Evolutionary conservation across 306 rosid species (phyloP).

Genomic region (Fragaria ananassa): DNA sequence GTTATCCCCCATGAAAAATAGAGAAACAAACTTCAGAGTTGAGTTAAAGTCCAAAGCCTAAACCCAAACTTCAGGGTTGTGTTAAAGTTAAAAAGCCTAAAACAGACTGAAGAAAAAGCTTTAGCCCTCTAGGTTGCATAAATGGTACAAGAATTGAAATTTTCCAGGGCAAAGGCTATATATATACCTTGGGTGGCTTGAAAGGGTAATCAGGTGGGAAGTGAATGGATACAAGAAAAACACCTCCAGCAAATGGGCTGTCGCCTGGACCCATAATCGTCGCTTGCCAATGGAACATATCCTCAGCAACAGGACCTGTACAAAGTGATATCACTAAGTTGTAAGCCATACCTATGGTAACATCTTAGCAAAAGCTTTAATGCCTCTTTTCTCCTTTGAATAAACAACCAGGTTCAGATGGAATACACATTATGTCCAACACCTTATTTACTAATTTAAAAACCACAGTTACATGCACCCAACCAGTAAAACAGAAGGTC

Average conservation of each 20-base stretch:
- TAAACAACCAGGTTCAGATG: neutral
- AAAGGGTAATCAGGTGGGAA: slow-evolving; percentile 63
- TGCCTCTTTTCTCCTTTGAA: neutral
- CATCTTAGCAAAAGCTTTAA: neutral
- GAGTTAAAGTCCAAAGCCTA: neutral
- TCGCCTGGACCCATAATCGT: slow-evolving; percentile 58
- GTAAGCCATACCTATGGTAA: neutral
- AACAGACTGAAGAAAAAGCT: neutral
- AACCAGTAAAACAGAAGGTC: neutral
- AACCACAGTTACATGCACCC: neutral
- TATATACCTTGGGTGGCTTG: slow-evolving; percentile 53
- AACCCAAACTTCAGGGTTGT: neutral
- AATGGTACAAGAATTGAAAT: neutral
- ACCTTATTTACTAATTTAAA: neutral
- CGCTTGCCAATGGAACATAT: slow-evolving; percentile 58
- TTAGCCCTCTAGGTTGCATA: neutral
- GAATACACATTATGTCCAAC: no score
- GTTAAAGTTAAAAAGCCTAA: neutral
- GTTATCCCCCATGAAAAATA: neutral
- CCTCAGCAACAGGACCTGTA: slow-evolving; percentile 48
- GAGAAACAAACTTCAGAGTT: neutral
- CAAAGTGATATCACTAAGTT: neutral
- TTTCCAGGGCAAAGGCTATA: neutral
- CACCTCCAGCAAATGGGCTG: slow-evolving; percentile 60
- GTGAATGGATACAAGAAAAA: slow-evolving; percentile 55